Base-by-base conservation (phyloP, 345 rosid species). In the Trapa incisa region DNA sequence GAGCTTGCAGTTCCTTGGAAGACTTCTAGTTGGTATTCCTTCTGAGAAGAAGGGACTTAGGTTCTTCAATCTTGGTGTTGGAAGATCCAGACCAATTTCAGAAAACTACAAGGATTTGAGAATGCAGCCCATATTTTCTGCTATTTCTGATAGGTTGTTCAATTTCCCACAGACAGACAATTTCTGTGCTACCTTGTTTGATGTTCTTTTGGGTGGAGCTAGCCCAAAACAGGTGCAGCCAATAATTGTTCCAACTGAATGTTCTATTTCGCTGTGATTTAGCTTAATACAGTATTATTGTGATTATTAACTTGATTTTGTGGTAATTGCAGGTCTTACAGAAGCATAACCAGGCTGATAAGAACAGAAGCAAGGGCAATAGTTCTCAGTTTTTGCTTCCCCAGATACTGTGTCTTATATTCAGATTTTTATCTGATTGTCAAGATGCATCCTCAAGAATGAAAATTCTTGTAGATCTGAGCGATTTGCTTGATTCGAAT, bases 171-270 rank as follows among this genome's bases (percentile, higher is more conserved):
- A 73, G 75, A 89, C 97, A 56, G 96, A 92, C 71, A 81, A 79
- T 81, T 83, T 92, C 75, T 87, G 96, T 74, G 94, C 94, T 52
- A 75, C 93, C 78, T 84, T 93, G 84, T 93, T 89, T 64, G 98
- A 92, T 71, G 90, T 88, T 73, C 98, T 92, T 80, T 93, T 92
- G 73, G 98, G 98, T 57, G 97, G 98, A 76, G 98, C 98, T 68
- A 92, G 98, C 77, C 98, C 97, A 67, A 89, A 86, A 81, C 94
- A 92, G 98, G 98, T 92, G 67, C 45, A 67, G 47, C 57, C 70
- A 67, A 77, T 70, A 57, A 43, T 38, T 68, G 52, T 60, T 37
- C 12, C 37, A 58, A 8, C 38, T 58, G 33, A 58, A 58, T 58
- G 38, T 32, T 33, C 60, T 54, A 54, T 54, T 54, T 54, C 33